Base-by-base conservation (phyloP, 208 protist species). In the Acanthamoeba triangularis region DNA sequence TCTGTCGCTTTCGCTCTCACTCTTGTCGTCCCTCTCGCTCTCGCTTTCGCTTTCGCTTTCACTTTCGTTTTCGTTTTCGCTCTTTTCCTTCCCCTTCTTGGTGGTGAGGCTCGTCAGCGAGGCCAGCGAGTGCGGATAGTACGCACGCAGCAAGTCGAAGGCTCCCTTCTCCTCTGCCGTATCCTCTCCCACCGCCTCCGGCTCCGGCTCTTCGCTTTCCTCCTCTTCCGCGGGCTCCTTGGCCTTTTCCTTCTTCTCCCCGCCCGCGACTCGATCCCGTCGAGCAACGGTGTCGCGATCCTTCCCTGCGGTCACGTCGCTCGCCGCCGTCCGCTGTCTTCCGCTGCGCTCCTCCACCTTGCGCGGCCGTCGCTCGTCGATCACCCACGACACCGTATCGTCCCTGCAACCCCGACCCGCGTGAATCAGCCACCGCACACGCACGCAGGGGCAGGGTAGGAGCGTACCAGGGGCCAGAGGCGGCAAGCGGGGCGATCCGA, bases 111-210 rank as follows among this genome's bases (percentile, higher is more conserved):
- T 56, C 23, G 49, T 63, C 7, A 88, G 80, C 28, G 52, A 54
- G 25, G 44, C 80, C 25, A 88, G 33, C 8, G 80, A 88, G 30
- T 88, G 49, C 14, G 80, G 80, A 23, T 88, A 88, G 49, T 88
- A 88, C 47, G 80, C 63, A 4, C 52, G 7, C 18, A 88, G 52
- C 25, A 88, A 8, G 5, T 88, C 44, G 49, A 88, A 63, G 47
- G 52, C 80, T 88, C 80, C 80, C 52, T 88, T 88, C 52, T 63
- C 80, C 30, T 63, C 80, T 0, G 10, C 13, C 3, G 14, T 35
- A 7, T 80, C 72, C 33, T 20, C 30, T 30, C n/a, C 72, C 20
- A 30, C 74, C 23, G 44, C 23, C 13, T 28, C 74, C 2, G 7
- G 37, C 7, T 54, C 41, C 37, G 13, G 14, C 23, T 82, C 74